Evolutionary conservation across 371 early-diverging fungal species (phyloP), one percentile per base, ranked within the genome.

Genomic region (Apophysomyces trapeziformis): DNA sequence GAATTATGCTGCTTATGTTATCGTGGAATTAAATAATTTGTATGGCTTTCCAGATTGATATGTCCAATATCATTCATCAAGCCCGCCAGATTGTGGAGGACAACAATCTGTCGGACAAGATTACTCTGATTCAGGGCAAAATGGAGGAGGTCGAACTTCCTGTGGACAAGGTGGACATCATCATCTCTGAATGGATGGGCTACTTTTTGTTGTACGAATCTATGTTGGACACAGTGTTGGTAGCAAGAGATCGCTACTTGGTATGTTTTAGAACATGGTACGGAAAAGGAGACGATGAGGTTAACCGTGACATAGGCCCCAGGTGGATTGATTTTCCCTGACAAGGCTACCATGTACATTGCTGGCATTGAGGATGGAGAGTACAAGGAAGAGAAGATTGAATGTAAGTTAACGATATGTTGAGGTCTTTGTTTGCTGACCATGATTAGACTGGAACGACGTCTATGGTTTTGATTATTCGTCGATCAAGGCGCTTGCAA

Each of bases 161-260:
- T 18, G 96, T 94, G 32, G 90, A 93, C 62, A 85, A 90, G 64
- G 96, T 95, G 18, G 96, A 95, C 69, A 94, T 97, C 59, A 97
- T 99, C 68, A 95, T 99, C 62, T 95, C 95, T 5, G 99, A 99
- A 78, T 99, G 99, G 99, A 99, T 99, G 96, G 99, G 99, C 35
- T 98, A 99, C 88, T 97, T 97, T 75, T 86, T 98, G 74, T 85
- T 98, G 57, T 98, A 95, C 76, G 98, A 99, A 75, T 93, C 94
- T 77, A 99, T 99, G 99, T 85, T 99, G 74, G 98, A 99, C 79
- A 96, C 97, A 6, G 99, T 99, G 21, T 85, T 99, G 46, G 85
- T 89, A 59, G 99, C 99, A 13, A 90, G 99, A 70, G 98, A 99
- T 85, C 89, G 89, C 75, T 98, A 94, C 83, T 87, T 99, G 67